Conservation (phyloP, 257 asterid species). For the Phtheirospermum japonicum region DNA sequence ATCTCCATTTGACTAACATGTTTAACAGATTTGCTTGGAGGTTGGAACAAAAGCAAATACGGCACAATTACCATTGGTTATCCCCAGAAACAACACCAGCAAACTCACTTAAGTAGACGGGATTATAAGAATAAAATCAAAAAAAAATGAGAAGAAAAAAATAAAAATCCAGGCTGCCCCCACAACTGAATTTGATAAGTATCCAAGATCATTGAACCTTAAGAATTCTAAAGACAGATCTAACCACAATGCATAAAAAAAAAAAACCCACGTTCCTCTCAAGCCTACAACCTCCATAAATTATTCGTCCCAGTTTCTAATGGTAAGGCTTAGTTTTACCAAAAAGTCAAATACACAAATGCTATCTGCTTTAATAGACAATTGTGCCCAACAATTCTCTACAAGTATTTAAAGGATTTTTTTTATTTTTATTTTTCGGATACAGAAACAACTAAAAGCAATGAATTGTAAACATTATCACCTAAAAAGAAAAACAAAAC, state of each 20-base stretch:
- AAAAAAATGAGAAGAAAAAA: too few species aligned
- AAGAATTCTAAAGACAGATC: constrained; percentile 1
- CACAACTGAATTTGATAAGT: too few species aligned
- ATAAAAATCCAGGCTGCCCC: too few species aligned
- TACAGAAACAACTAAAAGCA: neutral
- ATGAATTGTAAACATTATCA: neutral
- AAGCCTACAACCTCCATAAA: neutral
- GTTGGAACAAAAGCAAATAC: too few species aligned
- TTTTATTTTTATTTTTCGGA: too few species aligned
- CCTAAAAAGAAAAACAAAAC: neutral
- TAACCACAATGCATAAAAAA: neutral
- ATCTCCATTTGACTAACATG: too few species aligned
- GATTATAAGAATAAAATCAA: too few species aligned
- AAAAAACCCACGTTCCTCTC: too few species aligned
- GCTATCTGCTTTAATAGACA: neutral
- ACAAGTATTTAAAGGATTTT: neutral
- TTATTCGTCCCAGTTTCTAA: neutral
- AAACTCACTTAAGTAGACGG: too few species aligned
- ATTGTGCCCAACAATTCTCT: neutral
- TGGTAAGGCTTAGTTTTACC: neutral
- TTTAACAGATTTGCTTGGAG: too few species aligned
- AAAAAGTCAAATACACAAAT: neutral
- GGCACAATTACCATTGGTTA: too few species aligned
- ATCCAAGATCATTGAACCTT: neutral
- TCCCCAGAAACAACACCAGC: too few species aligned